These are phyloP conservation scores for Candida gorgasii DNA, from an alignment of 805 yeast genomes.

Conservation along the genomic window DNA sequence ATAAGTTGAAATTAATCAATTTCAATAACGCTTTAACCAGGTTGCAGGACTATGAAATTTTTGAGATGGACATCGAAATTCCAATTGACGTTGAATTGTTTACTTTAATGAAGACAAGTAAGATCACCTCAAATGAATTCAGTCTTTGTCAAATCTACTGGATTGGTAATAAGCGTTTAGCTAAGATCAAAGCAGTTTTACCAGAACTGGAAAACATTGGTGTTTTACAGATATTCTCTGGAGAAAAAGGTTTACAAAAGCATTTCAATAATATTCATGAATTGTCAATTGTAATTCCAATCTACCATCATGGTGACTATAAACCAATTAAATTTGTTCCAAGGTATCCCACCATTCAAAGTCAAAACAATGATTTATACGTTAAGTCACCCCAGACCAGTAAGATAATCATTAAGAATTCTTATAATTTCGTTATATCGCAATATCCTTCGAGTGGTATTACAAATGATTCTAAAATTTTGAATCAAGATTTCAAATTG, in stretches of 20 bases:
- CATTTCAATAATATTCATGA: slow-evolving; percentile 63
- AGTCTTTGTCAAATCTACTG: slow-evolving; percentile 81
- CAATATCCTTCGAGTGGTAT: slow-evolving; percentile 61
- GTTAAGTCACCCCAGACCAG: slow-evolving; percentile 82
- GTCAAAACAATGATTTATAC: slow-evolving; percentile 73
- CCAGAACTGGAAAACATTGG: slow-evolving; percentile 74
- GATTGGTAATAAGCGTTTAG: slow-evolving; percentile 60
- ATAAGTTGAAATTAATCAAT: slow-evolving; percentile 56
- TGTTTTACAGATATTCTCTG: slow-evolving; percentile 72
- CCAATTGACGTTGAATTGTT: slow-evolving; percentile 72
- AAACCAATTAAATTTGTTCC: slow-evolving; percentile 68
- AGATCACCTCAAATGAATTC: slow-evolving; percentile 46
- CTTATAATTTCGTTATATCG: slow-evolving; percentile 63
- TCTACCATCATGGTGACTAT: slow-evolving; percentile 67
- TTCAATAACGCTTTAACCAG: slow-evolving; percentile 78
- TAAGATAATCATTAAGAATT: slow-evolving; percentile 53
- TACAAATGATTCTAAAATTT: slow-evolving; percentile 33
- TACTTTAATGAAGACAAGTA: slow-evolving; percentile 57
- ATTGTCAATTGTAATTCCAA: slow-evolving; percentile 70
- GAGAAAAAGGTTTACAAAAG: slow-evolving; percentile 59
- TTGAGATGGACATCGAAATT: slow-evolving; percentile 72
- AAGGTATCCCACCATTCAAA: slow-evolving; percentile 68
- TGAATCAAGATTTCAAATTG: slow-evolving; percentile 51
- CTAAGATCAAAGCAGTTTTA: slow-evolving; percentile 76
- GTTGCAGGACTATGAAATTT: slow-evolving; percentile 71